phyloP scores from a whole-genome alignment of 225 moss, liverwort and hornwort species.

The Pseudoscleropodium purum region DNA sequence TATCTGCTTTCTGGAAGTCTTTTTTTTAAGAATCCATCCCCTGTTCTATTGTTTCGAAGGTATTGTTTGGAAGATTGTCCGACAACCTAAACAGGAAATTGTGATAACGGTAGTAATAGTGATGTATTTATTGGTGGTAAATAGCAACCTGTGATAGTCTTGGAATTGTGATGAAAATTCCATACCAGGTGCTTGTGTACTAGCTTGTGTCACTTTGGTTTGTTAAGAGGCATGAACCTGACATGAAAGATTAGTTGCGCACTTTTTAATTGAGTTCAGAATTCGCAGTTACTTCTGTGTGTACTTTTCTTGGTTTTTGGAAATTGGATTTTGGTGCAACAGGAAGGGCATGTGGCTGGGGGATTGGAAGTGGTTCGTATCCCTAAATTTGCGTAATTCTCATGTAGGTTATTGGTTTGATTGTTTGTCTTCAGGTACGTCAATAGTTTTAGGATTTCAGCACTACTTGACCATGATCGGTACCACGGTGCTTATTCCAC shows the following conservation, averaged over 20 bases:
- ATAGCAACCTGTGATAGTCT: background rate
- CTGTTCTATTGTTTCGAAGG: background rate
- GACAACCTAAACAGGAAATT: background rate
- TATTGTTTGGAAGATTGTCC: background rate
- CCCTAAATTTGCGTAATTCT: background rate
- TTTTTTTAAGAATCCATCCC: background rate
- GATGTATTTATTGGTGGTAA: background rate
- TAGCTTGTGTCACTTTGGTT: background rate
- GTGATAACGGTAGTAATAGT: background rate
- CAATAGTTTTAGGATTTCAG: slow-evolving; percentile 48
- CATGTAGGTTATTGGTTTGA: background rate
- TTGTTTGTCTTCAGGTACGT: slow-evolving; percentile 3
- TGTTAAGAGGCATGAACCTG: background rate
- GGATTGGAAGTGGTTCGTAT: background rate
- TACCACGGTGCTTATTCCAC: slow-evolving; percentile 39
- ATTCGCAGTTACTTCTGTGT: background rate
- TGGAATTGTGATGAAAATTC: background rate
- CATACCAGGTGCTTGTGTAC: background rate
- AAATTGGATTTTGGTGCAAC: background rate
- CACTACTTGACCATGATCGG: slow-evolving; percentile 44
- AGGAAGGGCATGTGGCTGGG: background rate
- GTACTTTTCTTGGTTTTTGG: background rate
- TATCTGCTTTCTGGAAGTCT: background rate
- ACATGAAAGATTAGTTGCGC: background rate
- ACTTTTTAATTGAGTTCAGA: background rate